These are phyloP conservation scores for Penicillium angulare DNA, from an alignment of 495 filamentous ascomycete genomes.

Conservation along the genomic window DNA sequence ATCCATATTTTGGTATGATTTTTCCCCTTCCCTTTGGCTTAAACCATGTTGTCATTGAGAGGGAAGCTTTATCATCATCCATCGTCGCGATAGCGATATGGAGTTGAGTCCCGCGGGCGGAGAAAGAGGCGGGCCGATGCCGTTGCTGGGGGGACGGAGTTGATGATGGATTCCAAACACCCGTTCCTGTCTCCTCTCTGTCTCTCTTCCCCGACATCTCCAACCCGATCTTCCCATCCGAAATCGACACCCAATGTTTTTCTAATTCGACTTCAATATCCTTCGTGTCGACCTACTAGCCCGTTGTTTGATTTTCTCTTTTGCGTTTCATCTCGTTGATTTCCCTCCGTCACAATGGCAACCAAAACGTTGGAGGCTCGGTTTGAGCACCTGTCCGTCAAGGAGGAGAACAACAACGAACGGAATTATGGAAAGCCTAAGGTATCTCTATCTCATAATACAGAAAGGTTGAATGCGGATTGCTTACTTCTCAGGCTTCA, in stretches of 20 bases:
- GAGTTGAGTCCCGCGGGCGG: conserved; percentile 37
- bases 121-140: conserved; percentile 38
- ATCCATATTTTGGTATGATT: conserved; percentile 11
- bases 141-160: conserved; percentile 41
- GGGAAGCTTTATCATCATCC: conserved; percentile 8
- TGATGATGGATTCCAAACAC: conserved; percentile 26
- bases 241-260: not conserved
- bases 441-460: conserved; percentile 41
- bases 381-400: conserved; percentile 78
- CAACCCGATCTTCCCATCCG: not conserved
- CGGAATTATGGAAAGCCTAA: conserved; percentile 64
- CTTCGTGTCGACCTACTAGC: not conserved
- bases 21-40: not conserved
- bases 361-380: conserved; percentile 69
- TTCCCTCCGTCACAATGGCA: conserved; percentile 41
- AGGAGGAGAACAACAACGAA: conserved; percentile 70
- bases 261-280: not conserved
- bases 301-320: not conserved
- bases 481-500: conserved; percentile 26
- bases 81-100: conserved; percentile 17
- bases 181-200: conserved; percentile 20
- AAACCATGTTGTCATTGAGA: conserved; percentile 13
- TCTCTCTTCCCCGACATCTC: conserved; percentile 13
- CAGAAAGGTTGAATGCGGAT: not conserved
- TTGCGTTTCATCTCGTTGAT: not conserved